These are phyloP conservation scores for Clonostachys chloroleuca DNA, from an alignment of 2,329 filamentous ascomycete species.

Conservation along the genomic window DNA sequence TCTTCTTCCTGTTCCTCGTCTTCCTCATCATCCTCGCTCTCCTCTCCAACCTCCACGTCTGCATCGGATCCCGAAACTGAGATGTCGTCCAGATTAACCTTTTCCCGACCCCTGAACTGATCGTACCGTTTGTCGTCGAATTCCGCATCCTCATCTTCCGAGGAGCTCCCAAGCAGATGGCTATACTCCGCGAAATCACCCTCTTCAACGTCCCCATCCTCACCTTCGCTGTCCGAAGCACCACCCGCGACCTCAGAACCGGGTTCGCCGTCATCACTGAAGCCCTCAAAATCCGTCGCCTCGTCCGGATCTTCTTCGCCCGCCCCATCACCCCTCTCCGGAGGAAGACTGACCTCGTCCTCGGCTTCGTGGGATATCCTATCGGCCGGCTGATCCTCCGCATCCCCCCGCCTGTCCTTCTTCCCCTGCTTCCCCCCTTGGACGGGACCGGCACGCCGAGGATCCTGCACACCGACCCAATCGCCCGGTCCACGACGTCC, in stretches of 20 bases:
- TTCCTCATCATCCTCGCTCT: background rate
- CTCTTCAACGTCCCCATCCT: constrained; percentile 12
- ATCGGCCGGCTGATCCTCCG: constrained; percentile 16
- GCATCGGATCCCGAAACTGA: constrained; percentile 25
- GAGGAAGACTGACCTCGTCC: constrained; percentile 10
- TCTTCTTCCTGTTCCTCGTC: too few relatives aligned
- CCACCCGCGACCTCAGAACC: constrained; percentile 5
- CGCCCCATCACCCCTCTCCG: constrained; percentile 7
- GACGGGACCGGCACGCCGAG: constrained; percentile 41
- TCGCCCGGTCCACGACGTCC: constrained; percentile 40
- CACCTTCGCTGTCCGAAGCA: constrained; percentile 23
- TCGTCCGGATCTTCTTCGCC: constrained; percentile 18
- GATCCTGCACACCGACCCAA: constrained; percentile 41
- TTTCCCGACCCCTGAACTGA: constrained; percentile 24
- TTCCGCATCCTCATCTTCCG: constrained; percentile 30
- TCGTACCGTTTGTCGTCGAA: constrained; percentile 23
- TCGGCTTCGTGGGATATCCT: constrained; percentile 7
- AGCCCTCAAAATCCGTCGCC: constrained; percentile 29
- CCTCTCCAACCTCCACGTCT: constrained; percentile 5
- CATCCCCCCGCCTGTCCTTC: constrained; percentile 22
- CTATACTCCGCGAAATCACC: constrained; percentile 32
- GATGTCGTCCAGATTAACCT: constrained; percentile 31
- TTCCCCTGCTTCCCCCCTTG: constrained; percentile 19
- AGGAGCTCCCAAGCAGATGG: constrained; percentile 37
- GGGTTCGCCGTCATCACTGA: constrained; percentile 19